A percentile compares a stretch with the other conserved stretches of the same genome.
Evolutionary conservation across 2,329 filamentous ascomycete genomes (phyloP).

Genomic region (Nemania sp.): DNA sequence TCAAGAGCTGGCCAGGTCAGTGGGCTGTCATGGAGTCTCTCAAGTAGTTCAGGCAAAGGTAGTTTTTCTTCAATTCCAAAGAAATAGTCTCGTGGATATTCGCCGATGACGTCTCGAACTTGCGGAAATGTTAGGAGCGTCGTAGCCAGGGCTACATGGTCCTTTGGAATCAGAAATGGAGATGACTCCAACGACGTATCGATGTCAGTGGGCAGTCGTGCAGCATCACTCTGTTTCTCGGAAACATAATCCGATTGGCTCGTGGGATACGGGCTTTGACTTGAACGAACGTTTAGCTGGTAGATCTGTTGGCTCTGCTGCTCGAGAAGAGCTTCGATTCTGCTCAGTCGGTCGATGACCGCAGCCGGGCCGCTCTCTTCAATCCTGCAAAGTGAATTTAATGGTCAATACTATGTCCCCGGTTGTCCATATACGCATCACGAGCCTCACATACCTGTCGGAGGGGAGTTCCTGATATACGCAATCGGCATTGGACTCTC

Average conservation of each 20-base stretch:
- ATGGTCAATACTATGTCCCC: too few species aligned
- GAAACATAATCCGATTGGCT: constrained; percentile 35
- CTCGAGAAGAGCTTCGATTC: constrained; percentile 45
- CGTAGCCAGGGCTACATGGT: constrained; percentile 42
- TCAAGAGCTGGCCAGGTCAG: constrained; percentile 39
- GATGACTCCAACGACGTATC: constrained; percentile 38
- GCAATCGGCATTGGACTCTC: constrained; percentile 46
- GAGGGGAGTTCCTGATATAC: constrained; percentile 46
- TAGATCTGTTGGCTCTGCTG: constrained; percentile 40
- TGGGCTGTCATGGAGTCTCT: constrained; percentile 34
- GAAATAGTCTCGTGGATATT: constrained; percentile 43
- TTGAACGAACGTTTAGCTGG: constrained; percentile 35
- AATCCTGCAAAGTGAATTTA: constrained; percentile 32
- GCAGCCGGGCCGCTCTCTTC: constrained; percentile 43
- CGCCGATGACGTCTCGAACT: constrained; percentile 41
- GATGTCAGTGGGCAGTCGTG: constrained; percentile 29
- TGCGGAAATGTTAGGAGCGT: constrained; percentile 43
- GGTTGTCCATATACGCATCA: not conserved
- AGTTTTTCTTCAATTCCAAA: constrained; percentile 42
- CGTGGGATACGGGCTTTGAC: constrained; percentile 31
- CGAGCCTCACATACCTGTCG: constrained; percentile 35
- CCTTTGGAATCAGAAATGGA: constrained; percentile 45
- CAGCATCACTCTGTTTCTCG: constrained; percentile 32
- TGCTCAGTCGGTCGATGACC: constrained; percentile 44
- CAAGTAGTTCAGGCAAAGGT: constrained; percentile 40